Percentiles rank a stretch among this genome's conserved stretches.
phyloP scores from a whole-genome alignment of 257 asterid genomes.

The Nicotiana paniculata region DNA sequence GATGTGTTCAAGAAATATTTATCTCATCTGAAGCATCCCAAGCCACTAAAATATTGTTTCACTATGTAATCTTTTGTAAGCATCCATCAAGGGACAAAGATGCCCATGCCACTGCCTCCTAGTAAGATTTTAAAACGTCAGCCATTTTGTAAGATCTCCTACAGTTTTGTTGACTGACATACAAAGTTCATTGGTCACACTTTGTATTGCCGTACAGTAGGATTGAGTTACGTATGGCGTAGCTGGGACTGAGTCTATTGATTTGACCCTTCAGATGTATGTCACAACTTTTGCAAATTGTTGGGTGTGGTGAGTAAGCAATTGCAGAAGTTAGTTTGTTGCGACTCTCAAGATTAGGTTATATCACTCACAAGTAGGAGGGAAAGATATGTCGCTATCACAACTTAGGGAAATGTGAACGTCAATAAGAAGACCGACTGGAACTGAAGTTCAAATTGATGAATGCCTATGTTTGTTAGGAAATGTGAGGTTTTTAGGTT shows the following conservation, averaged over 20 bases:
- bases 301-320: neutral
- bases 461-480: neutral
- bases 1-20: neutral
- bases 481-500: neutral
- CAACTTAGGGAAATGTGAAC: neutral
- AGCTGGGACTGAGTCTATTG: neutral
- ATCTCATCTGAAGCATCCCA: neutral
- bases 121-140: neutral
- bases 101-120: neutral
- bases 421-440: neutral
- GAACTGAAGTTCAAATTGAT: neutral
- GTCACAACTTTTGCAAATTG: neutral
- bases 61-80: neutral
- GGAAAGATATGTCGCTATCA: neutral
- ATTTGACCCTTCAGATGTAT: neutral
- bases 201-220: neutral
- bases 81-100: neutral
- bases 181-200: neutral
- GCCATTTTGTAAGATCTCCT: neutral
- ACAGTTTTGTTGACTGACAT: neutral
- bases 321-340: neutral
- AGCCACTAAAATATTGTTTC: neutral
- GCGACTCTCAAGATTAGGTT: neutral
- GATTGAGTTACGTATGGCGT: neutral
- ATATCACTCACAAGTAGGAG: constrained; percentile 1